These are phyloP conservation scores for Aspergillus jensenii DNA, from an alignment of 2,329 filamentous ascomycete species.

Conservation along the genomic window DNA sequence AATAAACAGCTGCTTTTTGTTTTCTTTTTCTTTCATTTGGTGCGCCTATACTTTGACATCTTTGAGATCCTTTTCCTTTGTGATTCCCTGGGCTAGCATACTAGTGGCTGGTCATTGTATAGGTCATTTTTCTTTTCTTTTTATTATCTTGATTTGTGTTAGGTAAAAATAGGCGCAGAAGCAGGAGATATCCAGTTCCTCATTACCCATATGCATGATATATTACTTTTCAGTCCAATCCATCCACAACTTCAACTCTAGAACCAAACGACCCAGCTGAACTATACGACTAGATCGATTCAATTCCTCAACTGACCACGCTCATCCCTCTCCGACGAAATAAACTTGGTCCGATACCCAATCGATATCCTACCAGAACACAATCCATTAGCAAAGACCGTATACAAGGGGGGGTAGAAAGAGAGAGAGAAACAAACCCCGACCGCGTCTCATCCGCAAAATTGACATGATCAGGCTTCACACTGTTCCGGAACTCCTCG, in stretches of 20 bases:
- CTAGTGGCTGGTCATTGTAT: background rate
- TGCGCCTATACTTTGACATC: too few relatives aligned
- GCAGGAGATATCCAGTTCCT: background rate
- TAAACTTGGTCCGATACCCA: conserved; percentile 10
- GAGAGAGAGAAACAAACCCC: background rate
- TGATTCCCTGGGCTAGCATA: background rate
- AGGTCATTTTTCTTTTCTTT: background rate
- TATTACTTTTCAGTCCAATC: background rate
- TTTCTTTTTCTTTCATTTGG: background rate
- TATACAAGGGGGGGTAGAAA: background rate
- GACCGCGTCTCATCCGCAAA: conserved; percentile 27
- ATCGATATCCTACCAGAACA: conserved; percentile 7
- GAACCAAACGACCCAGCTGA: background rate
- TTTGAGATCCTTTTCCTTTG: background rate
- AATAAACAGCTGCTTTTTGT: background rate
- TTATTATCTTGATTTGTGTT: background rate
- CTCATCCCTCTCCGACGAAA: background rate
- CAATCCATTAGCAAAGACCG: background rate
- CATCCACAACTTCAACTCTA: background rate
- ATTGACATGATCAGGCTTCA: conserved; percentile 33
- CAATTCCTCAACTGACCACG: conserved; percentile 5
- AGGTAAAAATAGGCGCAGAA: background rate
- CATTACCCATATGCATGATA: background rate
- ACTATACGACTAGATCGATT: background rate
- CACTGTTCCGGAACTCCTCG: conserved; percentile 25